A percentile compares a stretch with the other conserved stretches of the same genome.
phyloP scores from a whole-genome alignment of 805 yeast genomes.

The Isabelozyma heimii region DNA sequence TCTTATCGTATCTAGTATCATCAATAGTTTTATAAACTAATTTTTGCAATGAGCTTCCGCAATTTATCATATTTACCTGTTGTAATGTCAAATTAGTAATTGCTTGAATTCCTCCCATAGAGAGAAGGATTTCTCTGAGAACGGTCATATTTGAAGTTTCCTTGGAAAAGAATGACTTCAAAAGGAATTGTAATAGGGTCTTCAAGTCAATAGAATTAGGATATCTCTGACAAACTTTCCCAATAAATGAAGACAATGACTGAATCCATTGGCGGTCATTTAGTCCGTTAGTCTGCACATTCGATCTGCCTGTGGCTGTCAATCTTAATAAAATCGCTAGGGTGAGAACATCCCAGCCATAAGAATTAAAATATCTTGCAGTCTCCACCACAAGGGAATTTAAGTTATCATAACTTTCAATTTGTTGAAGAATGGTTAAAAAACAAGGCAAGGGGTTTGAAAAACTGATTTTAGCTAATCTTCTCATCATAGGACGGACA shows the following conservation, averaged over 20 bases:
- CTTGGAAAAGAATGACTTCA: conserved; percentile 60
- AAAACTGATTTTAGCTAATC: conserved; percentile 67
- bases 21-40: conserved; percentile 57
- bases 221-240: conserved; percentile 60
- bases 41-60: conserved; percentile 57
- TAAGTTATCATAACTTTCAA: conserved; percentile 89
- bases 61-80: conserved; percentile 65
- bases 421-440: conserved; percentile 67
- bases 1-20: conserved; percentile 51
- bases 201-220: conserved; percentile 52
- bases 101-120: conserved; percentile 79
- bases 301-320: conserved; percentile 59
- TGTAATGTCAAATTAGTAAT: conserved; percentile 62
- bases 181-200: conserved; percentile 58
- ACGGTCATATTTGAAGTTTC: conserved; percentile 62
- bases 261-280: conserved; percentile 83
- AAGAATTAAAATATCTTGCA: conserved; percentile 68
- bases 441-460: conserved; percentile 80
- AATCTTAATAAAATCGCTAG: conserved; percentile 70
- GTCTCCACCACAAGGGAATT: conserved; percentile 75
- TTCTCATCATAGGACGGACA: conserved; percentile 66
- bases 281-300: conserved; percentile 75
- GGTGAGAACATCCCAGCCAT: conserved; percentile 84
- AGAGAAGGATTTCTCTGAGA: conserved; percentile 60
- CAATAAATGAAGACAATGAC: conserved; percentile 75